Evolutionary conservation across 2,329 filamentous ascomycete species (phyloP).

Genomic region (Dothideomycetes sp.): DNA sequence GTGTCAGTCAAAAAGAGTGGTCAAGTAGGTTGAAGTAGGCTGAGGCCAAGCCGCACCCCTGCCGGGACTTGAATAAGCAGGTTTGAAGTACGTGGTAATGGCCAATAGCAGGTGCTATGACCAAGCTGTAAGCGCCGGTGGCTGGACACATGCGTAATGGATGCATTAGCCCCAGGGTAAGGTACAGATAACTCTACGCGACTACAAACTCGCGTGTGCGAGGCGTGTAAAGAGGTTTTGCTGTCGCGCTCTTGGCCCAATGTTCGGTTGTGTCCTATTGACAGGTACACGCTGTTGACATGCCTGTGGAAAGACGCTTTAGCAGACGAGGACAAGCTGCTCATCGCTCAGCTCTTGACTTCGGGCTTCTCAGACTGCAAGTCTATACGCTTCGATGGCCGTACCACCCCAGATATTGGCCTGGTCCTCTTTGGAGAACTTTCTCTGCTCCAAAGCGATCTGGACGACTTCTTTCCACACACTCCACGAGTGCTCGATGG

Average conservation of each 20-base stretch:
- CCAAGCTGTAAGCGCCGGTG: background rate
- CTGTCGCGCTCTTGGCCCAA: too few relatives aligned
- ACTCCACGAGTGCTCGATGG: conserved; percentile 53
- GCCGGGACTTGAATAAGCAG: background rate
- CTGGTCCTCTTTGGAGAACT: conserved; percentile 49
- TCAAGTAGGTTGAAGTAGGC: background rate
- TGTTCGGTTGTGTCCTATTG: too few relatives aligned
- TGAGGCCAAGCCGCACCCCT: background rate
- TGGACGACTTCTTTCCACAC: conserved; percentile 67
- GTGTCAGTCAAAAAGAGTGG: background rate
- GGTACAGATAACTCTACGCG: too few relatives aligned
- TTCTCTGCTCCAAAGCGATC: conserved; percentile 41
- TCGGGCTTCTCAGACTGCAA: conserved; percentile 13
- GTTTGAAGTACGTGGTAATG: background rate
- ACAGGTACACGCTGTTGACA: too few relatives aligned
- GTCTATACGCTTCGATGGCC: conserved; percentile 57
- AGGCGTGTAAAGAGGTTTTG: too few relatives aligned
- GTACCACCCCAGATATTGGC: conserved; percentile 62
- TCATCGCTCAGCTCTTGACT: too few relatives aligned
- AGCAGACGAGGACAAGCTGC: too few relatives aligned
- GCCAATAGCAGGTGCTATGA: background rate
- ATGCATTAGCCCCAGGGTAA: background rate
- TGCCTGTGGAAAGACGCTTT: too few relatives aligned
- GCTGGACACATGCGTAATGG: background rate
- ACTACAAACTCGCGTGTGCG: too few relatives aligned